Evolutionary conservation across 805 yeast genomes (phyloP), one percentile per base, ranked within the genome.

Genomic region (Metschnikowia chrysomelidarum): DNA sequence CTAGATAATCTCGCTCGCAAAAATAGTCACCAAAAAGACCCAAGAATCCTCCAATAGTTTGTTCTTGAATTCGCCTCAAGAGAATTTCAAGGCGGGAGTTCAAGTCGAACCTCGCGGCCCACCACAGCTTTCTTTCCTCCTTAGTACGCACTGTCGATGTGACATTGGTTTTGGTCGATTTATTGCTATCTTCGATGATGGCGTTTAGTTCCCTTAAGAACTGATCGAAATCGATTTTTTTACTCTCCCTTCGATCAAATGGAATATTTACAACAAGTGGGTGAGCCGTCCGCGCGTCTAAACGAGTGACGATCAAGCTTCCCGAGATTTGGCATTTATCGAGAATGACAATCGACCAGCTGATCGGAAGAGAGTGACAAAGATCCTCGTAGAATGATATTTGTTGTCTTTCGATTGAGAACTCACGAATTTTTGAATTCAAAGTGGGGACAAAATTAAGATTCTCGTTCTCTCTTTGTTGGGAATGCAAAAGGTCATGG

Each of bases 41-140:
- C 34, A 62, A 62, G 46, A 87, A 84, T 0, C 91, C 94, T 10
- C 91, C 87, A 23, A 91, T 61, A 89, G 96, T 86, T 36, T 64
- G 61, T 15, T 56, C 55, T 36, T 87, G 91, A 7, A 86, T 71
- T 20, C 64, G 64, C 1, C 54, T 49, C n/a, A 91, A 53, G n/a
- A 88, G 56, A 2, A 56, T 57, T 24, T 70, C 56, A 34, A 91
- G 51, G 30, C 71, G 57, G 7, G 63, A 54, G 55, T 91, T 96
- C 12, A 88, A 61, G 0, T 57, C 59, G 36, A 75, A 76, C 31
- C 97, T 63, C 19, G 64, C 62, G 25, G 69, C 68, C 95, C 97
- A 93, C 96, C 97, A 91, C 6, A 62, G 44, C 29, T 69, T 71
- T 32, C 87, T 67, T 19, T 80, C 82, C 26, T 78, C 81, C 28